Percentiles rank a stretch among this genome's conserved stretches.
These are phyloP conservation scores for Grosmannia serpens DNA, from an alignment of 2,329 filamentous ascomycete genomes.

Conservation along the genomic window DNA sequence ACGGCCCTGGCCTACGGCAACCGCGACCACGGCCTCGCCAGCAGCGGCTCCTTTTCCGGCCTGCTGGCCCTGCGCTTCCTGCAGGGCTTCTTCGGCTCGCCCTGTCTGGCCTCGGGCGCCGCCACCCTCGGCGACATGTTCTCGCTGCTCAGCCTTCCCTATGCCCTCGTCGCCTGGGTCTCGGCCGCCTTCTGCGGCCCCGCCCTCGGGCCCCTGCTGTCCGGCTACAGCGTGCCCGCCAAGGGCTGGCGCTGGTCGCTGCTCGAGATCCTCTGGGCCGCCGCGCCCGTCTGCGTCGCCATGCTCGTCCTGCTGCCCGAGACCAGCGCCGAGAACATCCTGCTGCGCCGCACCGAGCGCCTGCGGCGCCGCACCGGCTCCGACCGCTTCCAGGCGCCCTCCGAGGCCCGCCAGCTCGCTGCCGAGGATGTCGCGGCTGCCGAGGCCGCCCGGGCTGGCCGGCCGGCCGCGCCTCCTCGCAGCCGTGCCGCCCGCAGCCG, in stretches of 20 bases:
- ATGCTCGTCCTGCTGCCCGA: slow-evolving; percentile 24
- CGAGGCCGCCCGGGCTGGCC: background rate
- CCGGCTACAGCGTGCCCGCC: slow-evolving; percentile 20
- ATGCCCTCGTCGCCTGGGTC: slow-evolving; percentile 74
- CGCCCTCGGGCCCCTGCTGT: slow-evolving; percentile 38
- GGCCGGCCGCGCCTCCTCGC: background rate
- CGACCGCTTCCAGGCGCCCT: slow-evolving; percentile 44
- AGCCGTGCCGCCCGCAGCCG: slow-evolving; percentile 4
- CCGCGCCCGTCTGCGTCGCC: slow-evolving; percentile 29
- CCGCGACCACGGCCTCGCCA: slow-evolving; percentile 4
- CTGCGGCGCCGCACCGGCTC: slow-evolving; percentile 44
- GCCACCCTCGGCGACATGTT: slow-evolving; percentile 56
- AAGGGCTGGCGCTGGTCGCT: slow-evolving; percentile 24
- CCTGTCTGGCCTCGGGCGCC: slow-evolving; percentile 50
- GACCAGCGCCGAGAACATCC: slow-evolving; percentile 30
- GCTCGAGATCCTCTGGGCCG: slow-evolving; percentile 19
- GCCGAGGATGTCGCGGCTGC: background rate
- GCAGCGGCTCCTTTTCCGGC: slow-evolving; percentile 36
- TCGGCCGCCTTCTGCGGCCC: slow-evolving; percentile 33
- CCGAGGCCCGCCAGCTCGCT: slow-evolving; percentile 38
- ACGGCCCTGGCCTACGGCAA: slow-evolving; percentile 21
- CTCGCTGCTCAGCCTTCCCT: slow-evolving; percentile 45
- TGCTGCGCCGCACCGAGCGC: slow-evolving; percentile 43
- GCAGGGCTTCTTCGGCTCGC: slow-evolving; percentile 50
- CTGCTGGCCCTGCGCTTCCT: slow-evolving; percentile 61